Evolutionary conservation across 768 basidiomycete species (phyloP), one percentile per base, ranked within the genome.

Genomic region (Suillus variegatus): DNA sequence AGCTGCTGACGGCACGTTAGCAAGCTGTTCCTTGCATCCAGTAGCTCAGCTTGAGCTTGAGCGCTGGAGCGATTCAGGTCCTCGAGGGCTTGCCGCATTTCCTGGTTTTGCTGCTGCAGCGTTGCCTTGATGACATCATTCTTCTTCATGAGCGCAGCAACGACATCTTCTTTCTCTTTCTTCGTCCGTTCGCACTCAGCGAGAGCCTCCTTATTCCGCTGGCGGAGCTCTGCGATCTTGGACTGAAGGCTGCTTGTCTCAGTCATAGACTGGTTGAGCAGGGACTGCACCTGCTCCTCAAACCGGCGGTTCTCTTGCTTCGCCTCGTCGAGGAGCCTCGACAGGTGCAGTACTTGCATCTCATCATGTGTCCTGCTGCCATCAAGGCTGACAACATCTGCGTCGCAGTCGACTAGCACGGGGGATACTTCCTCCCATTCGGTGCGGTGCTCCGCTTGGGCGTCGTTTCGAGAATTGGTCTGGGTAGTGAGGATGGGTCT

Each of bases 51-150:
- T 25, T 72, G 69, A 6, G 69, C 69, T 41, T 67, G 69, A 16
- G 49, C 20, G 20, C 70, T 68, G 32, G 72, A 72, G 5, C 56
- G 49, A 41, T 71, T 71, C 25, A 74, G 68, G 49, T 74, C 71
- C n/a, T 74, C 70, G 51, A 81, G 66, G 1, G 75, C 63, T 5
- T 22, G 40, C 41, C 68, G 70, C 18, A 65, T 64, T 41, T 69
- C 57, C 1, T 73, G 68, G 1, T 32, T 60, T 14, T 75, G 69
- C 41, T 66, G 69, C 16, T 65, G 58, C 16, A 68, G 60, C 35
- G 62, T 28, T 41, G n/a, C 1, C 41, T 67, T 71, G 8, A 77
- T 46, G 32, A 61, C 70, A 13, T 72, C 73, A 43, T 74, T 68
- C 61, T 78, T 72, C 35, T 60, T 61, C 32, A n/a, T 61, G 41